These are phyloP conservation scores for Nigrograna mackinnonii DNA, from an alignment of 2,329 filamentous ascomycete species.

Conservation along the genomic window DNA sequence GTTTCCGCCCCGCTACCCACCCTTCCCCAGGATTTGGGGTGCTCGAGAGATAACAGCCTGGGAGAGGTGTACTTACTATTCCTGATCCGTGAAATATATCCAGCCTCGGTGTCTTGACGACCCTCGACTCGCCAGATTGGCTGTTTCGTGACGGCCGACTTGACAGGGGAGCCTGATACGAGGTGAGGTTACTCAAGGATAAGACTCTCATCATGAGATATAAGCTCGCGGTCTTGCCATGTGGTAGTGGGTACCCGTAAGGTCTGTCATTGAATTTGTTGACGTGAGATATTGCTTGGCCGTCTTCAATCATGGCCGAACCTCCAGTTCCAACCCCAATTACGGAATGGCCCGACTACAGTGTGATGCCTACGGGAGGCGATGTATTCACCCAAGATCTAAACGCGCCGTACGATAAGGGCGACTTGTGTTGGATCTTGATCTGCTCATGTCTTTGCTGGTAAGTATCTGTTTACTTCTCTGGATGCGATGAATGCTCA, in stretches of 20 bases:
- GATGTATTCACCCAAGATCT: constrained; percentile 50
- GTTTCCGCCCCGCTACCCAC: constrained; percentile 19
- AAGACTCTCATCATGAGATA: background rate
- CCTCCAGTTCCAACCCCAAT: constrained; percentile 33
- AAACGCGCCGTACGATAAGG: constrained; percentile 52
- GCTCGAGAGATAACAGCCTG: constrained; percentile 26
- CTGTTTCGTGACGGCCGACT: background rate
- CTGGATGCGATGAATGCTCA: constrained; percentile 2
- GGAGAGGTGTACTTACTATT: constrained; percentile 12
- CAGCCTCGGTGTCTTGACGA: background rate
- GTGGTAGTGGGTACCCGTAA: too few species aligned
- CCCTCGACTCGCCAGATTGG: background rate
- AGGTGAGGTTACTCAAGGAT: too few species aligned
- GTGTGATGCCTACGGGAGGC: constrained; percentile 44
- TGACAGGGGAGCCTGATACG: background rate
- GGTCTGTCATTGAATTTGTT: too few species aligned
- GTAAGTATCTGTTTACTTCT: constrained; percentile 12
- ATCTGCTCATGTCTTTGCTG: constrained; percentile 32
- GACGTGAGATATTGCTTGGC: background rate
- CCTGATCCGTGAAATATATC: constrained; percentile 13
- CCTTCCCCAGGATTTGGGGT: constrained; percentile 13
- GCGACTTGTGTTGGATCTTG: constrained; percentile 50
- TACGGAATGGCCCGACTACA: constrained; percentile 50
- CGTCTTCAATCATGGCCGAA: constrained; percentile 8
- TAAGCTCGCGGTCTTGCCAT: background rate